phyloP scores from a whole-genome alignment of 495 filamentous ascomycete genomes.

The Echria macrotheca region DNA sequence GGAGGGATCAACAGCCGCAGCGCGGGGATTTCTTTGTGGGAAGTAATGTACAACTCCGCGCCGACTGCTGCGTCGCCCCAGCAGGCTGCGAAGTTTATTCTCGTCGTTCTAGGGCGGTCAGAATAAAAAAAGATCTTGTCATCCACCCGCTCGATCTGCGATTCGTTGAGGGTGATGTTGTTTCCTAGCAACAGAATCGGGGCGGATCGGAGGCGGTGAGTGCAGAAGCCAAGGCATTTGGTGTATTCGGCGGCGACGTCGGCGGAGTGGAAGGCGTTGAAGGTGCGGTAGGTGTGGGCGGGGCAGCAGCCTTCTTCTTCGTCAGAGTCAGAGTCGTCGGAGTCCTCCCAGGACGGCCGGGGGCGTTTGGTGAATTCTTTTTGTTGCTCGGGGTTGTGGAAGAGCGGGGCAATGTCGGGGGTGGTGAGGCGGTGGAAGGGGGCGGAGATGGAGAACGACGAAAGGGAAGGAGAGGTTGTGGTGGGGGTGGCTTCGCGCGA shows the following conservation, averaged over 20 bases:
- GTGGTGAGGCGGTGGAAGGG: background rate
- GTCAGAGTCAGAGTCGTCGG: conserved; percentile 2
- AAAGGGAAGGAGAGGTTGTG: background rate
- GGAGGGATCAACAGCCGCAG: conserved; percentile 2
- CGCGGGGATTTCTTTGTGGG: background rate
- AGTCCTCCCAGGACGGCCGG: background rate
- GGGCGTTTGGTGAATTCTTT: background rate
- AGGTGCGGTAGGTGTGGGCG: background rate
- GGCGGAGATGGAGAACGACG: background rate
- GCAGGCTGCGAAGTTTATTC: conserved; percentile 7
- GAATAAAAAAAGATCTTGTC: background rate
- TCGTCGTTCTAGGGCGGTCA: background rate
- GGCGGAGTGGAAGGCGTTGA: background rate
- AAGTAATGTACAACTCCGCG: conserved; percentile 1
- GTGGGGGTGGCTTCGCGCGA: background rate
- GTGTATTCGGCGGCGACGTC: background rate
- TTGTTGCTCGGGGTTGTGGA: no score
- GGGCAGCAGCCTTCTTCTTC: conserved; percentile 2
- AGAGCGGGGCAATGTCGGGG: no score
- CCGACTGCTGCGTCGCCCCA: conserved; percentile 4
- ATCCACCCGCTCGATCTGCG: background rate
- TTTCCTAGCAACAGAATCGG: background rate
- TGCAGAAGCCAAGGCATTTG: background rate
- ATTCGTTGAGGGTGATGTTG: background rate
- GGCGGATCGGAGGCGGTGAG: background rate